These are phyloP conservation scores for Botrytis paeoniae DNA, from an alignment of 2,329 filamentous ascomycete species.

Conservation along the genomic window DNA sequence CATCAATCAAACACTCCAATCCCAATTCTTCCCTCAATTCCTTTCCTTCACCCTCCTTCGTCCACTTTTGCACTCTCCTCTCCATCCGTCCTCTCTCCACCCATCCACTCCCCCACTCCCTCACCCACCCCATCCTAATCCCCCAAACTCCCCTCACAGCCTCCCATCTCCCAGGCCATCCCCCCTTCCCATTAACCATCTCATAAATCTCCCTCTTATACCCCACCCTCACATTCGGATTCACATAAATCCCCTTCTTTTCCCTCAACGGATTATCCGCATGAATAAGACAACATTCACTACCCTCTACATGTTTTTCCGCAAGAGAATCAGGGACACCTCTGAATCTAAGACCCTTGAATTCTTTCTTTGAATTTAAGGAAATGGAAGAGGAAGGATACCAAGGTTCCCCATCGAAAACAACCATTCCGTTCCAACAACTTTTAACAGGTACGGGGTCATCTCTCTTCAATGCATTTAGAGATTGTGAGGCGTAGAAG, in stretches of 20 bases:
- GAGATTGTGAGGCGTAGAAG: constrained; percentile 49
- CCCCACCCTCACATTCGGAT: constrained; percentile 64
- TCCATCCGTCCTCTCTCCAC: not conserved
- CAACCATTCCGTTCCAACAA: constrained; percentile 56
- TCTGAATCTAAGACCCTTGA: constrained; percentile 51
- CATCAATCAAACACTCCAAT: constrained; percentile 47
- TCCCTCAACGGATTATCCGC: constrained; percentile 51
- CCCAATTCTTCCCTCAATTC: not conserved
- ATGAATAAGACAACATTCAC: constrained; percentile 77
- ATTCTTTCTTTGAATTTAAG: not conserved
- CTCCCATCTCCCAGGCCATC: constrained; percentile 21
- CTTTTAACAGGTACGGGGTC: constrained; percentile 49
- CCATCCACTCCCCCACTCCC: not conserved
- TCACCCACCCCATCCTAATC: not conserved
- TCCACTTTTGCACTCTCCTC: not conserved
- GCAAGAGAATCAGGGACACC: constrained; percentile 61
- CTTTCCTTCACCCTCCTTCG: not conserved
- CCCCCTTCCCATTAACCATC: constrained; percentile 21
- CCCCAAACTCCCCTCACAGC: constrained; percentile 1
- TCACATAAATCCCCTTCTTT: constrained; percentile 63
- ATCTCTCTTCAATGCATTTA: constrained; percentile 51
- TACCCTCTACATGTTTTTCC: constrained; percentile 63
- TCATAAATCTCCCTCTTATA: constrained; percentile 54
- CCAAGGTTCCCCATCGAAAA: constrained; percentile 55
- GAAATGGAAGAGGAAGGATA: constrained; percentile 33